phyloP scores from a whole-genome alignment of 148 eudicot species.

The Vaccinium vitisidaea region DNA sequence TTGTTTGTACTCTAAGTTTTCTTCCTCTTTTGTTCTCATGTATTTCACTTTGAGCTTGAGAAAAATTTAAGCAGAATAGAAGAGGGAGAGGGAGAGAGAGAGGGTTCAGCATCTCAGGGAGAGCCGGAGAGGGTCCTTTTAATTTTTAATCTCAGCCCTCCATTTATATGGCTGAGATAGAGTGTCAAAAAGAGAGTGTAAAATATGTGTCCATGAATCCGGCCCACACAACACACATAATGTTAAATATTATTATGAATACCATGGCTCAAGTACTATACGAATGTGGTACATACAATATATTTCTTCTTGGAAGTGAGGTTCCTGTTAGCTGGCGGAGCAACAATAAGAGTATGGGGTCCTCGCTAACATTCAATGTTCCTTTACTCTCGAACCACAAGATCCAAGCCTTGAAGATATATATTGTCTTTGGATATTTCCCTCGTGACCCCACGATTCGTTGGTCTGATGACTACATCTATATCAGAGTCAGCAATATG shows the following conservation, averaged over 20 bases:
- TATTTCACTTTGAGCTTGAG: no score
- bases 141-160: no score
- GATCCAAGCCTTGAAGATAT: constrained; percentile 9
- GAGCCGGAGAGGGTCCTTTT: no score
- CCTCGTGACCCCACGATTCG: neutral
- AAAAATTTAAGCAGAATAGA: no score
- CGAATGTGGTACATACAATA: no score
- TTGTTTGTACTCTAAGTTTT: neutral
- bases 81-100: no score
- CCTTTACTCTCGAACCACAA: neutral
- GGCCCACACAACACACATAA: no score
- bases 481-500: neutral
- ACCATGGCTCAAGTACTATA: neutral
- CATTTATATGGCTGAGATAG: no score
- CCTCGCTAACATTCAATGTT: neutral
- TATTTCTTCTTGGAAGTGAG: constrained; percentile 1
- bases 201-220: no score
- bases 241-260: neutral
- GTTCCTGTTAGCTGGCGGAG: neutral
- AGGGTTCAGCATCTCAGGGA: no score
- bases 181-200: no score
- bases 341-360: neutral
- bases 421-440: neutral
- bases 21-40: no score
- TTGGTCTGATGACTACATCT: neutral